phyloP scores from a whole-genome alignment of 2,329 filamentous ascomycete species.

The Boeremia exigua region DNA sequence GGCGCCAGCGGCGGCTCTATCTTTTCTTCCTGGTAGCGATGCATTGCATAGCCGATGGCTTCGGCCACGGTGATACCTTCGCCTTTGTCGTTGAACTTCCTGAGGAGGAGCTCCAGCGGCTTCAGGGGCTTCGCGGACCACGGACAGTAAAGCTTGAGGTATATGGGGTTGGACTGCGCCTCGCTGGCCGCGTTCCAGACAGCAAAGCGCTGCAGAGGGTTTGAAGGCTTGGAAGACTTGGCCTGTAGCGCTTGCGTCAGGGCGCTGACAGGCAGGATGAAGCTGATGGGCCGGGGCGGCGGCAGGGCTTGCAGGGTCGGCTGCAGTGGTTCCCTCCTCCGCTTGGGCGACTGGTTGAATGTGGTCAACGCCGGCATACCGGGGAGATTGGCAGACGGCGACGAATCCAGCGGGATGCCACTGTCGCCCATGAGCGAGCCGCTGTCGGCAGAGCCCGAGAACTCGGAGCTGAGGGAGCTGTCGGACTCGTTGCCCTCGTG shows the following conservation, averaged over 20 bases:
- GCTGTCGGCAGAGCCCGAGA: constrained; percentile 62
- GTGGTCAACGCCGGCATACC: constrained; percentile 52
- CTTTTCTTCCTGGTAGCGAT: constrained; percentile 79
- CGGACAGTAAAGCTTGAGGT: constrained; percentile 77
- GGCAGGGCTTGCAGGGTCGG: constrained; percentile 70
- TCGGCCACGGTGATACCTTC: constrained; percentile 76
- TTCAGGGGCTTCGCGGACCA: constrained; percentile 70
- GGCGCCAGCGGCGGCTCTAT: constrained; percentile 68
- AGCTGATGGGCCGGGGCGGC: constrained; percentile 74
- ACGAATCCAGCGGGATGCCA: constrained; percentile 64
- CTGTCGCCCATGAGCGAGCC: constrained; percentile 72
- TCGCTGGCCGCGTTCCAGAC: constrained; percentile 79
- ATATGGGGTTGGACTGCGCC: constrained; percentile 68
- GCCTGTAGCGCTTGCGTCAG: constrained; percentile 75
- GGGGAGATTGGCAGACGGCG: constrained; percentile 53
- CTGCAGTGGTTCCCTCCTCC: constrained; percentile 55
- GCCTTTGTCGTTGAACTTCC: constrained; percentile 71
- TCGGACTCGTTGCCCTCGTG: constrained; percentile 50
- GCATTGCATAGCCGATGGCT: constrained; percentile 80
- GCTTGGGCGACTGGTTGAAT: constrained; percentile 65
- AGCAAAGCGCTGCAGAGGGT: constrained; percentile 79
- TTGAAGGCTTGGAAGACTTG: constrained; percentile 70
- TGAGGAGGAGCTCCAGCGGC: constrained; percentile 74
- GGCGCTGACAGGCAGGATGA: constrained; percentile 72
- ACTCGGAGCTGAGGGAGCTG: constrained; percentile 49